Conservation (phyloP, 2,329 filamentous ascomycete genomes). For the Botrytis porri region DNA sequence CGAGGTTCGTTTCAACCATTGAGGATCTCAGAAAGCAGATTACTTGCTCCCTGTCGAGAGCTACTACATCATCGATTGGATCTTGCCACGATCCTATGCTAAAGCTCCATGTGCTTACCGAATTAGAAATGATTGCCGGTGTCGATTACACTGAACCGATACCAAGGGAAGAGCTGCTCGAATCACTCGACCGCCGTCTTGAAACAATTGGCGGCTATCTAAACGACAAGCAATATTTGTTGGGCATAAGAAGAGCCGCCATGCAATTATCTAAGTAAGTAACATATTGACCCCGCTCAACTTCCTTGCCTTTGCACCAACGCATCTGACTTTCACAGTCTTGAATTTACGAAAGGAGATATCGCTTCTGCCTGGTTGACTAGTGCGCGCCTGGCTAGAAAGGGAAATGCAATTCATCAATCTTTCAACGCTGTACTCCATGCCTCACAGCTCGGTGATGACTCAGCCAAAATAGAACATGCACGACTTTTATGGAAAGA, state of each 20-base stretch:
- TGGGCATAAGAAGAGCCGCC: conserved; percentile 79
- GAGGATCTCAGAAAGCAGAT: conserved; percentile 65
- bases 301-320: background rate
- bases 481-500: conserved; percentile 91
- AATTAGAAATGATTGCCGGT: conserved; percentile 74
- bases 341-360: conserved; percentile 65
- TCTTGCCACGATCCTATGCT: conserved; percentile 82
- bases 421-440: conserved; percentile 93
- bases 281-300: conserved; percentile 21
- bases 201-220: conserved; percentile 85
- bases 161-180: conserved; percentile 44
- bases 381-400: conserved; percentile 81
- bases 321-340: conserved; percentile 37
- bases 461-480: conserved; percentile 89
- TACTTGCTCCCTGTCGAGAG: conserved; percentile 70
- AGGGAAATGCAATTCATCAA: conserved; percentile 77
- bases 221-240: conserved; percentile 87
- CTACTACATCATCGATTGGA: conserved; percentile 76
- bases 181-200: conserved; percentile 70
- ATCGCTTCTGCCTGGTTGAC: conserved; percentile 82
- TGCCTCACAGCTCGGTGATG: conserved; percentile 78
- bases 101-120: conserved; percentile 81
- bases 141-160: conserved; percentile 39
- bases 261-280: conserved; percentile 75
- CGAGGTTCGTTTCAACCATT: conserved; percentile 56